Conservation (phyloP, 2,329 filamentous ascomycete genomes). For the Calonectria pseudoturangicola region DNA sequence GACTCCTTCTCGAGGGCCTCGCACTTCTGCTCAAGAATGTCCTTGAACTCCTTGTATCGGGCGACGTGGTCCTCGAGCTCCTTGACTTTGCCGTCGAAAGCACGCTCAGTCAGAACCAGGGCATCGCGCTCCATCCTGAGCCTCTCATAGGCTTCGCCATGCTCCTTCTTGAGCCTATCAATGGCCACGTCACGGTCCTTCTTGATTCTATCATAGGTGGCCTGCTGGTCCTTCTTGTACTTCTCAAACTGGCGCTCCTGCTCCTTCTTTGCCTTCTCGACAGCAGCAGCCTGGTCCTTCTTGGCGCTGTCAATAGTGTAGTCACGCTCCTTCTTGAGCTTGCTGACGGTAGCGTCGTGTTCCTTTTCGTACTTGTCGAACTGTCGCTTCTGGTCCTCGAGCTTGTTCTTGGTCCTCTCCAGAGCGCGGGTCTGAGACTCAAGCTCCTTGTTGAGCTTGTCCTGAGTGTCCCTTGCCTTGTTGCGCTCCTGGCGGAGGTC, state of each 20-base stretch:
- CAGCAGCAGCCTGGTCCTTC: conserved; percentile 40
- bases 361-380: conserved; percentile 49
- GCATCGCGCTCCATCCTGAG: conserved; percentile 53
- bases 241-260: conserved; percentile 42
- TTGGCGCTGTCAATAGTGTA: conserved; percentile 44
- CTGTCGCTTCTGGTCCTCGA: conserved; percentile 44
- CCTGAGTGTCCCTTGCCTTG: conserved; percentile 49
- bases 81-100: conserved; percentile 51
- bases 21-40: conserved; percentile 52
- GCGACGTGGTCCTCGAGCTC: conserved; percentile 53
- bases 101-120: conserved; percentile 47
- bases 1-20: conserved; percentile 53
- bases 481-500: conserved; percentile 52
- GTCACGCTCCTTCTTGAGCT: conserved; percentile 35
- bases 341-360: conserved; percentile 38
- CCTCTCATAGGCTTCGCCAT: conserved; percentile 43
- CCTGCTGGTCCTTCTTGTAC: conserved; percentile 37
- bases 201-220: conserved; percentile 44
- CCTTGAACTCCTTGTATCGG: conserved; percentile 53
- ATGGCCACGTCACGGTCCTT: conserved; percentile 50
- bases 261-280: conserved; percentile 51
- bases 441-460: conserved; percentile 50
- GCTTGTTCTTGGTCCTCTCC: conserved; percentile 43
- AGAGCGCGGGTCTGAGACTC: conserved; percentile 39
- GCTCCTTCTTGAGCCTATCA: conserved; percentile 48